Evolutionary conservation across 768 basidiomycete genomes (phyloP).

Genomic region (Mycena chlorophos): DNA sequence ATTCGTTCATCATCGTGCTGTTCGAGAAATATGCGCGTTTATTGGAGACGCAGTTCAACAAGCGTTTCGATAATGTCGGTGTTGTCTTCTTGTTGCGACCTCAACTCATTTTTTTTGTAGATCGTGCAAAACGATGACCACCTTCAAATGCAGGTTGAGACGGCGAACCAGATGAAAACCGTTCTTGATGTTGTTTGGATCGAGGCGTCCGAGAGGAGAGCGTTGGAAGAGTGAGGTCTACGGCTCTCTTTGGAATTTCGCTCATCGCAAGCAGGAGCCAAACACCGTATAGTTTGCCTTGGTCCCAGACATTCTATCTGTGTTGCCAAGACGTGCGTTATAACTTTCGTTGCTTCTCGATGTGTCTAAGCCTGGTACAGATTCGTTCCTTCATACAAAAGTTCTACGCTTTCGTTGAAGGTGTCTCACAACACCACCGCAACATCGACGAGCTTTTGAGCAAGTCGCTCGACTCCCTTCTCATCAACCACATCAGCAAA

Average conservation of each 20-base stretch:
- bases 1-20: constrained; percentile 79
- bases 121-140: constrained; percentile 86
- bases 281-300: constrained; percentile 77
- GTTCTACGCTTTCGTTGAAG: constrained; percentile 96
- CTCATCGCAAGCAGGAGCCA: constrained; percentile 44
- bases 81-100: background rate
- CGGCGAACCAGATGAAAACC: constrained; percentile 60
- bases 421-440: constrained; percentile 86
- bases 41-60: constrained; percentile 77
- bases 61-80: constrained; percentile 77
- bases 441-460: constrained; percentile 90
- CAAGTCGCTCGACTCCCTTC: constrained; percentile 86
- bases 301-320: constrained; percentile 94
- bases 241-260: background rate
- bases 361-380: constrained; percentile 36
- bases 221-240: constrained; percentile 53
- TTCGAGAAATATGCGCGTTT: constrained; percentile 89
- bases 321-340: constrained; percentile 81
- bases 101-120: constrained; percentile 39
- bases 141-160: constrained; percentile 78
- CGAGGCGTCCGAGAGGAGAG: constrained; percentile 60
- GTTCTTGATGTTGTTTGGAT: constrained; percentile 87
- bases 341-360: background rate
- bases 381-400: constrained; percentile 89
- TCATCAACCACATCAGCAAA: constrained; percentile 74